phyloP scores from a whole-genome alignment of 1,284 basidiomycete genomes.

The Ustilago nuda region DNA sequence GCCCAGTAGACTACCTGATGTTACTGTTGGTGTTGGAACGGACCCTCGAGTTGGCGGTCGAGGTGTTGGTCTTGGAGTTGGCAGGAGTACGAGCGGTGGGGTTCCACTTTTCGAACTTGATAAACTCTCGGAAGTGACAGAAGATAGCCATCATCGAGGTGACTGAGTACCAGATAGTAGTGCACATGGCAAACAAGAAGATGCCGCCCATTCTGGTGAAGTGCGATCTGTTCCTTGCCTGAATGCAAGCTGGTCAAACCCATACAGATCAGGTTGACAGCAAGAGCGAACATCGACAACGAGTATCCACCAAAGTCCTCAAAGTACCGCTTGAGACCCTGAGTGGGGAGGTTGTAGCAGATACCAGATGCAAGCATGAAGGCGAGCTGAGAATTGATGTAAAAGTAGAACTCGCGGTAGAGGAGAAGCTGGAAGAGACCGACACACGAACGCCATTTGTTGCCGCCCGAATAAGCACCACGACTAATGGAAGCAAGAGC shows the following conservation, averaged over 20 bases:
- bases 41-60: conserved; percentile 18
- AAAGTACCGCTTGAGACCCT: conserved; percentile 46
- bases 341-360: conserved; percentile 47
- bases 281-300: conserved; percentile 51
- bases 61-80: conserved; percentile 32
- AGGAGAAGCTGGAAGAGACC: conserved; percentile 59
- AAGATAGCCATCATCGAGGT: conserved; percentile 56
- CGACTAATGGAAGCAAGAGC: conserved; percentile 48
- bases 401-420: conserved; percentile 61
- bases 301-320: conserved; percentile 52
- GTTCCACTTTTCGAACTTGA: conserved; percentile 61
- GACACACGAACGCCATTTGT: conserved; percentile 46
- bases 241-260: conserved; percentile 49
- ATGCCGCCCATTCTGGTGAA: conserved; percentile 52
- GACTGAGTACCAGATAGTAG: conserved; percentile 56
- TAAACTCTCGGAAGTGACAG: conserved; percentile 59
- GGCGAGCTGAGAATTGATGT: conserved; percentile 56
- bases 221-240: conserved; percentile 51
- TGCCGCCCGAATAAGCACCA: conserved; percentile 56
- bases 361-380: conserved; percentile 53
- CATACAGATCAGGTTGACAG: conserved; percentile 52
- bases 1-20: conserved; percentile 5
- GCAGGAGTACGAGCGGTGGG: conserved; percentile 42
- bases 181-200: conserved; percentile 46
- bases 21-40: conserved; percentile 30